phyloP scores from a whole-genome alignment of 176 grass and related monocot species.

The Carex parvula region DNA sequence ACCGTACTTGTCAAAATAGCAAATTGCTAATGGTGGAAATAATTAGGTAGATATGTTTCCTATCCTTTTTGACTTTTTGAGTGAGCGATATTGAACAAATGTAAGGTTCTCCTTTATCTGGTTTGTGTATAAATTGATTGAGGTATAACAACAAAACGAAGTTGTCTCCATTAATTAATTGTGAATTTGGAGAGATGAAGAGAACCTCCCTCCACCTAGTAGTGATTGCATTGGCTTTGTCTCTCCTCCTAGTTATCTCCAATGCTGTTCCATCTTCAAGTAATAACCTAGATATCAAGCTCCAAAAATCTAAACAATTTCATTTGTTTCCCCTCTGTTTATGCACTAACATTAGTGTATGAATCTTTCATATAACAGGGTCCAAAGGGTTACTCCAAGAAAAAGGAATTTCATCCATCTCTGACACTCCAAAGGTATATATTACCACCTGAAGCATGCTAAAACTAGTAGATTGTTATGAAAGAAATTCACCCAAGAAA shows the following conservation, averaged over 20 bases:
- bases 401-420: constrained; percentile 23
- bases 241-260: constrained; percentile 27
- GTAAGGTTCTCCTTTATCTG: not conserved
- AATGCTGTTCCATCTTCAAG: constrained; percentile 54
- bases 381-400: constrained; percentile 36
- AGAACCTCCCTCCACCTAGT: constrained; percentile 24
- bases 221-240: constrained; percentile 36
- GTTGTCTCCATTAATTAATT: not conserved
- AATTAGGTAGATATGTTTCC: constrained; percentile 19
- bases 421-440: constrained; percentile 32
- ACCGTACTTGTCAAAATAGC: not conserved
- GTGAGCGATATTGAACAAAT: constrained; percentile 8
- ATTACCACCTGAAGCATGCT: not conserved
- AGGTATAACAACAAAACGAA: constrained; percentile 9
- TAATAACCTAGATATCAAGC: constrained; percentile 29
- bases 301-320: not conserved
- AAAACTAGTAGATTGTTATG: not conserved
- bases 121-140: constrained; percentile 27
- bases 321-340: not conserved
- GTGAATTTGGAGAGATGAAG: constrained; percentile 23
- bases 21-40: constrained; percentile 4
- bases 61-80: constrained; percentile 30
- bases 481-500: not conserved
- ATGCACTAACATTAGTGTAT: not conserved
- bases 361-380: constrained; percentile 32